Evolutionary conservation across 164 flowering plant genomes (phyloP), one percentile per base, ranked within the genome.

Genomic region (Paratinospora sagittata): DNA sequence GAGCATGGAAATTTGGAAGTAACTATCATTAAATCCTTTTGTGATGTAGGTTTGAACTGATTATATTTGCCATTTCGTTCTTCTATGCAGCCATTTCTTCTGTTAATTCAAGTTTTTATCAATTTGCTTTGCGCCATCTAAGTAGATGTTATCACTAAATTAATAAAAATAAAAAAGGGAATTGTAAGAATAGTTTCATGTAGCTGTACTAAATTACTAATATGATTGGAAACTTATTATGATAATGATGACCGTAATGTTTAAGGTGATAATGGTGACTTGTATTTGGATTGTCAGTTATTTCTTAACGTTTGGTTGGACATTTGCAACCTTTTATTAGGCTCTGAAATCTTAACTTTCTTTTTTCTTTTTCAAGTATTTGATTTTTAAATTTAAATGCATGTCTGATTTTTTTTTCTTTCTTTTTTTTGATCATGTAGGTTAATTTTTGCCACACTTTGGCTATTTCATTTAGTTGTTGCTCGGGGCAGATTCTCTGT

Each of bases 401-500:
- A 17, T 68, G 30, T 23, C 4, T 27, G 49, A 62, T 27, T 27
- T 63, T 8, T 60, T 30, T 30, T 30, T 30, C 4, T 30, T 1
- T 30, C 4, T 30, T 4, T 30, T 30, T 13, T 66, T 69, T 65
- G 45, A 9, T 24, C 62, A 34, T 86, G 82, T 87, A 89, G 98
- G 97, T 12, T 79, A 6, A 72, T 88, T 41, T 89, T 89, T 80
- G 72, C 75, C 61, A 97, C 97, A 11, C 81, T 91, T 63, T 93
- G 96, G 97, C 75, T 86, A 65, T 93, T 93, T 78, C 98, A 93
- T 79, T 84, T 79, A 58, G 85, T 86, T 77, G 90, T 91, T 73
- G 92, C 97, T 14, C 85, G 97, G 66, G 96, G 97, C 76, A 86
- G 97, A 74, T 93, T 93, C 82, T 93, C 98, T 17, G 79, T 91